Evolutionary conservation across 805 yeast genomes (phyloP).

Genomic region (Candida tibetensis): DNA sequence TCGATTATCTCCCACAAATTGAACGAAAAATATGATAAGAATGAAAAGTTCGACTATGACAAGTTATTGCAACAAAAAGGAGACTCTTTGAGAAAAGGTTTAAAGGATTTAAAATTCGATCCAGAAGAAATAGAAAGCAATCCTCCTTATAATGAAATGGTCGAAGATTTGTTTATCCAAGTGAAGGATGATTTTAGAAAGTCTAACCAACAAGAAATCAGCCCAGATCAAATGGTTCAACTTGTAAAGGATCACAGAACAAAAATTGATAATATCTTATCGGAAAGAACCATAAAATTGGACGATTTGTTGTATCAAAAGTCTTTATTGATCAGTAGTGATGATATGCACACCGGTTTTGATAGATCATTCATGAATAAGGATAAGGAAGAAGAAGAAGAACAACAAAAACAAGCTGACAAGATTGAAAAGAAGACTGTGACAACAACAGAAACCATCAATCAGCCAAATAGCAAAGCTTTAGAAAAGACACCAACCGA

Average conservation of each 20-base stretch:
- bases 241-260: constrained; percentile 57
- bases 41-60: constrained; percentile 53
- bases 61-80: constrained; percentile 33
- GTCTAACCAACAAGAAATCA: constrained; percentile 30
- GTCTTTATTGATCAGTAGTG: constrained; percentile 74
- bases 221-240: constrained; percentile 30
- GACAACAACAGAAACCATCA: constrained; percentile 30
- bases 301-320: constrained; percentile 69
- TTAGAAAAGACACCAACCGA: neutral
- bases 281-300: constrained; percentile 63
- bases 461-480: constrained; percentile 8
- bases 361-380: constrained; percentile 80
- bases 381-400: constrained; percentile 26
- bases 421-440: constrained; percentile 19
- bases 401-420: constrained; percentile 2
- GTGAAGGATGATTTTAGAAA: constrained; percentile 59
- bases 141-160: constrained; percentile 85
- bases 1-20: constrained; percentile 39
- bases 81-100: constrained; percentile 46
- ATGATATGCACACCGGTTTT: constrained; percentile 89
- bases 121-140: constrained; percentile 39
- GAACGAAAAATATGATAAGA: constrained; percentile 51
- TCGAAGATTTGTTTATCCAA: constrained; percentile 83
- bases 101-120: constrained; percentile 36
- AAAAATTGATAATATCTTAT: constrained; percentile 66